A percentile compares a stretch with the other conserved stretches of the same genome.
These are phyloP conservation scores for Pythium utonaiense DNA, from an alignment of 352 stramenopile species.

Conservation along the genomic window DNA sequence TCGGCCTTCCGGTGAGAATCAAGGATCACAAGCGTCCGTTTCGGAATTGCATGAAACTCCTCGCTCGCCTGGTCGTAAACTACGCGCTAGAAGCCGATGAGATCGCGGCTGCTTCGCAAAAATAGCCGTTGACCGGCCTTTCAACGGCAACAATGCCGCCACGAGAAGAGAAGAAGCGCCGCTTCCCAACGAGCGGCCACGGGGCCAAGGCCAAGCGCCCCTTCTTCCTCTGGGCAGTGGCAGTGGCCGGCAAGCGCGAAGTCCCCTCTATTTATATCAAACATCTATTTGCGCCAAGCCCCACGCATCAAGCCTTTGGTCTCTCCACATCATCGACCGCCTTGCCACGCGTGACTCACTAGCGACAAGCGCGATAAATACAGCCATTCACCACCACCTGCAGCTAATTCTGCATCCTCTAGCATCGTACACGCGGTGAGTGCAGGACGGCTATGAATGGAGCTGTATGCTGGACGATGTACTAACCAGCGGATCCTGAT, in stretches of 20 bases:
- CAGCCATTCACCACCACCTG: too few relatives aligned
- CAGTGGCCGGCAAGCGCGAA: not conserved
- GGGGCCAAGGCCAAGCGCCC: not conserved
- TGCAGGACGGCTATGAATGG: not conserved
- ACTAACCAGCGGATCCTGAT: too few relatives aligned
- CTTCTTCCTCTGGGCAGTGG: not conserved
- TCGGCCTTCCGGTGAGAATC: not conserved
- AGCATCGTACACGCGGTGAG: not conserved
- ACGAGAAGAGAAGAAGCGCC: not conserved
- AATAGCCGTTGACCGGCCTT: not conserved
- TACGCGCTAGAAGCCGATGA: not conserved
- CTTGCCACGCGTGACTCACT: not conserved
- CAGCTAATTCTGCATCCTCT: not conserved
- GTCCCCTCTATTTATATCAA: conserved; percentile 20
- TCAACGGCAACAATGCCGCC: not conserved
- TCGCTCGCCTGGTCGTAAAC: not conserved
- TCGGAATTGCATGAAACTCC: not conserved
- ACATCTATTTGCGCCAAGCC: conserved; percentile 19
- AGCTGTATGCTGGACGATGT: not conserved
- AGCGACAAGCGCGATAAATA: not conserved
- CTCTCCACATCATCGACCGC: not conserved
- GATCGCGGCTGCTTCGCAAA: not conserved
- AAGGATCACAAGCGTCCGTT: not conserved
- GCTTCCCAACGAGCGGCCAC: not conserved
- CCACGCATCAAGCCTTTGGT: not conserved